phyloP scores from a whole-genome alignment of 2,329 filamentous ascomycete genomes.

The Cordyceps sp. region DNA sequence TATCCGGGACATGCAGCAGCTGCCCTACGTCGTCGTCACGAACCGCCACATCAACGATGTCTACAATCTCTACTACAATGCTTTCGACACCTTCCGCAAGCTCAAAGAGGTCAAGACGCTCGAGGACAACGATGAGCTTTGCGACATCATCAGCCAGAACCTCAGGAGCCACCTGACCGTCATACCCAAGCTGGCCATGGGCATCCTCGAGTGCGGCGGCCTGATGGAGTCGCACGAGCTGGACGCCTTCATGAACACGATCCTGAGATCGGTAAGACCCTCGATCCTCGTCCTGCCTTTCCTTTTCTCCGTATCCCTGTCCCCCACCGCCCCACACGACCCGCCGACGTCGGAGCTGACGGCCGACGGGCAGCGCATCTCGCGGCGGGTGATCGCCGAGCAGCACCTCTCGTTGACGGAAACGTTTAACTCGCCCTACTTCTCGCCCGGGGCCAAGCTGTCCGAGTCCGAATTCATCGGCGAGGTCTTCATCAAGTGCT shows the following conservation, averaged over 20 bases:
- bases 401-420: conserved; percentile 92
- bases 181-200: conserved; percentile 88
- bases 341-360: too few relatives aligned
- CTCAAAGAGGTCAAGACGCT: conserved; percentile 69
- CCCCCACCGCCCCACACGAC: too few relatives aligned
- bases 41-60: conserved; percentile 88
- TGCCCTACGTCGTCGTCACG: conserved; percentile 92
- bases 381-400: conserved; percentile 88
- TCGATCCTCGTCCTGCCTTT: neutral
- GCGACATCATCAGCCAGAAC: conserved; percentile 61
- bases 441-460: conserved; percentile 65
- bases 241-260: conserved; percentile 89
- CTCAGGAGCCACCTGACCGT: conserved; percentile 80
- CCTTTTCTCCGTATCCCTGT: neutral
- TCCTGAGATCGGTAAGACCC: conserved; percentile 63
- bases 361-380: conserved; percentile 52
- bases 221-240: conserved; percentile 67
- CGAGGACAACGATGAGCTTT: conserved; percentile 81
- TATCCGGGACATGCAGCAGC: conserved; percentile 88
- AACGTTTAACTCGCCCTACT: conserved; percentile 80
- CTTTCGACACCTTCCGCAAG: conserved; percentile 83
- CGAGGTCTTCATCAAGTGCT: conserved; percentile 87
- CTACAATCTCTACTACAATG: conserved; percentile 90
- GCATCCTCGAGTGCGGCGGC: conserved; percentile 76
- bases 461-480: conserved; percentile 74